phyloP scores from a whole-genome alignment of 768 basidiomycete species.

The Piloderma croceum region DNA sequence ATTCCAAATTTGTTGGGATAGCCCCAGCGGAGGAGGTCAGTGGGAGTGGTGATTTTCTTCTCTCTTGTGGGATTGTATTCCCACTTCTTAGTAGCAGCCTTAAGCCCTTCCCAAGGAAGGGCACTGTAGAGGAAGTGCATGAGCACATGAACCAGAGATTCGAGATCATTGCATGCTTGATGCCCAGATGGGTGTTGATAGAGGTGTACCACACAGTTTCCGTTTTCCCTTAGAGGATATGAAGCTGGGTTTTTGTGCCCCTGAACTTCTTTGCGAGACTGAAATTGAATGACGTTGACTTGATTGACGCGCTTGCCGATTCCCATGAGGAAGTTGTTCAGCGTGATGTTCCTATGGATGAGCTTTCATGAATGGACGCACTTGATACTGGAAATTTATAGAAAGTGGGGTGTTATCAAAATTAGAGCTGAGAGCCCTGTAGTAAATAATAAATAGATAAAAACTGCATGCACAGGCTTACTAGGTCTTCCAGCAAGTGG shows the following conservation, averaged over 20 bases:
- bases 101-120: constrained; percentile 79
- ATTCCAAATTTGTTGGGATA: constrained; percentile 65
- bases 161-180: constrained; percentile 79
- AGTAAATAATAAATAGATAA: constrained; percentile 22
- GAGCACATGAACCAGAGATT: constrained; percentile 80
- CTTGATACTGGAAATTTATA: constrained; percentile 71
- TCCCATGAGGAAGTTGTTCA: constrained; percentile 83
- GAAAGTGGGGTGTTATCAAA: constrained; percentile 17
- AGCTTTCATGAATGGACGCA: constrained; percentile 82
- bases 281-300: constrained; percentile 72
- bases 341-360: constrained; percentile 72
- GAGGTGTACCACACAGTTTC: constrained; percentile 81
- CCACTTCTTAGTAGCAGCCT: constrained; percentile 83
- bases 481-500: constrained; percentile 59
- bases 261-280: constrained; percentile 80
- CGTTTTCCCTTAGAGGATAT: constrained; percentile 78
- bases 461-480: constrained; percentile 27
- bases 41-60: constrained; percentile 80
- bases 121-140: constrained; percentile 85
- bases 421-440: constrained; percentile 24
- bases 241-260: constrained; percentile 78
- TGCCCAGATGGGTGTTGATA: constrained; percentile 79
- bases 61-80: constrained; percentile 86
- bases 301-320: constrained; percentile 81
- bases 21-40: constrained; percentile 67